Evolutionary conservation across 2,329 filamentous ascomycete genomes (phyloP), one percentile per base, ranked within the genome.

Genomic region (Ascochyta clinopodiicola): DNA sequence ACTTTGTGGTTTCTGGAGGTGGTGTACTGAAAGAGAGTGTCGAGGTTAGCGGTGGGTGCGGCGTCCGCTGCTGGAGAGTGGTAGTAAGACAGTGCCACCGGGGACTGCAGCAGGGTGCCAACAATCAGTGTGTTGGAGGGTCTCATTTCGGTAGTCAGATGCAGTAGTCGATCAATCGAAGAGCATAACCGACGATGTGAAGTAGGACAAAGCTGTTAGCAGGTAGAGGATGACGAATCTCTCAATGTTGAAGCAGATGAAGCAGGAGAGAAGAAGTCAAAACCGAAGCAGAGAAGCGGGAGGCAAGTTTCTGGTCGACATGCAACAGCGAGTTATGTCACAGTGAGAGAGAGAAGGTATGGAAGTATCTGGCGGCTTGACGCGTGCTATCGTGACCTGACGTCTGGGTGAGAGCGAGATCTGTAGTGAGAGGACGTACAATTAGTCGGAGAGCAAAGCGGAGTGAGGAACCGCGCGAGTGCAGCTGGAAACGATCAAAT

Each of bases 1-100:
- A 67, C 61, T 31, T 50, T 59, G 40, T 67, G 54, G 32, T 69
- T 68, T 38, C 66, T 58, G 13, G 66, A 62, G 4, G 60, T 57
- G 13, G 59, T 66, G 27, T 68, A 39, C 29, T 63, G 63, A n/a
- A 69, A 66, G 1, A 69, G 36, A 1, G 59, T 48, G 39, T 66
- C 59, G 25, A 69, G 46, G 12, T 66, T 58, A 48, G 62, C 50
- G 2, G 56, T 60, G 22, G 54, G 50, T 21, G 40, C 56, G 49
- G 57, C 56, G 21, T 57, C 56, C 47, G 60, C 61, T 40, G 55
- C 25, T 1, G 57, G 57, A 29, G 67, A 66, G 32, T 67, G 52
- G 15, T 62, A 46, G 12, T 61, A 56, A 22, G 62, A 52, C 15
- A 49, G 37, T 7, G 48, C 50, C 2, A 27, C 12, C 6, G 45